Percentiles rank a stretch among this genome's conserved stretches.
Evolutionary conservation across 257 asterid genomes (phyloP).

Genomic region (Penstemon newberryi): DNA sequence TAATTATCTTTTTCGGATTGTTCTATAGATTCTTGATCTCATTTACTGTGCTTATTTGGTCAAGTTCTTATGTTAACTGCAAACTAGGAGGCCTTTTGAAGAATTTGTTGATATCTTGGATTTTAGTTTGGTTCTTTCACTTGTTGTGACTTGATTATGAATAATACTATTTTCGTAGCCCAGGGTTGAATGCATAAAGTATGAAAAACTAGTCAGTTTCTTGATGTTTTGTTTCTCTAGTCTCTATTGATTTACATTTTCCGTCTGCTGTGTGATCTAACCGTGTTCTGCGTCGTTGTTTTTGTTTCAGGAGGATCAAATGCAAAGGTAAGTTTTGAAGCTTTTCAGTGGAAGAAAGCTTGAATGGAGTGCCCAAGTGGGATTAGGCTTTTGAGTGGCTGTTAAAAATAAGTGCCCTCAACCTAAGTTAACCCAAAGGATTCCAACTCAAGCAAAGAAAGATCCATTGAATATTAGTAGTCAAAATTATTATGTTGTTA

Average conservation of each 20-base stretch:
- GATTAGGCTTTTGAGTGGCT: slow-evolving; percentile 69
- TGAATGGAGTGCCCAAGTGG: slow-evolving; percentile 42
- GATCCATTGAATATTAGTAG: slow-evolving; percentile 33
- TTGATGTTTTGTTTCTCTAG: neutral
- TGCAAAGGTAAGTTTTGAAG: slow-evolving; percentile 30
- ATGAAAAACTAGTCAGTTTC: neutral
- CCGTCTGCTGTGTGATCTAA: slow-evolving; percentile 20
- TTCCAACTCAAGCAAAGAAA: slow-evolving; percentile 40
- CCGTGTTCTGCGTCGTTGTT: slow-evolving; percentile 9
- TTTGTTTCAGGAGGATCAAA: slow-evolving; percentile 35
- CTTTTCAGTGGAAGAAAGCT: slow-evolving; percentile 25
- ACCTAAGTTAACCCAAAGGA: slow-evolving; percentile 57
- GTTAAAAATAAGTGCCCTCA: slow-evolving; percentile 57
- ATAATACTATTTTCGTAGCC: neutral
- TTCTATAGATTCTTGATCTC: neutral
- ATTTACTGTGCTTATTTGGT: no score
- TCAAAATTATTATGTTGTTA: slow-evolving; percentile 33
- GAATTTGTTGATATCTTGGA: slow-evolving; percentile 14
- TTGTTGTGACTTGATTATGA: neutral
- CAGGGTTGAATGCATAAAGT: neutral
- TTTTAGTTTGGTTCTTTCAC: slow-evolving; percentile 16
- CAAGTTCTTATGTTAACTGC: slow-evolving; percentile 8
- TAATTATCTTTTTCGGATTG: neutral
- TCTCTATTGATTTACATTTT: slow-evolving; percentile 14
- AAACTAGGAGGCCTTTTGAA: slow-evolving; percentile 16